phyloP scores from a whole-genome alignment of 2,329 filamentous ascomycete genomes.

The Celoporthe dispersa region DNA sequence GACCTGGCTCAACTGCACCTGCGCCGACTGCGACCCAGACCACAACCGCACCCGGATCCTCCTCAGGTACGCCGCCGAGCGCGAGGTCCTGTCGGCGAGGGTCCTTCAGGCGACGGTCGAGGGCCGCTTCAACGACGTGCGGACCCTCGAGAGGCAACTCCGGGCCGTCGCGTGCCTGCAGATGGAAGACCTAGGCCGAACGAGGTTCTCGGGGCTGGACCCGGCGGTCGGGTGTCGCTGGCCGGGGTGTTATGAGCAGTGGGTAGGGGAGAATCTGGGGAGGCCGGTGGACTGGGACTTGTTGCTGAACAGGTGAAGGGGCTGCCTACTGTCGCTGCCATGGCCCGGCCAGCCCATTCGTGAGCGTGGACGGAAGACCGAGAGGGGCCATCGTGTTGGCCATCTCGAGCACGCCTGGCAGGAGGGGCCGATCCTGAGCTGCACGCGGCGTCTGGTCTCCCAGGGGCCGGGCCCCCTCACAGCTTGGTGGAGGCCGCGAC shows the following conservation, averaged over 20 bases:
- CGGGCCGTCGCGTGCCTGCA: conserved; percentile 12
- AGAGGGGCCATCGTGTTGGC: conserved; percentile 28
- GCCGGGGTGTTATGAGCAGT: conserved; percentile 28
- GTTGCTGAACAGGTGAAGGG: conserved; percentile 21
- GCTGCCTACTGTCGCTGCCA: conserved; percentile 15
- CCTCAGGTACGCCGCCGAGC: conserved; percentile 18
- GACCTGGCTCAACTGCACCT: conserved; percentile 28
- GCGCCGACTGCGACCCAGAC: conserved; percentile 30
- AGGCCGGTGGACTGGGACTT: conserved; percentile 24
- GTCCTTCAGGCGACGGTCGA: conserved; percentile 57
- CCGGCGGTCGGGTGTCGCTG: conserved; percentile 24
- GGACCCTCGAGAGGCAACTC: conserved; percentile 22
- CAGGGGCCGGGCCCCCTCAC: neutral
- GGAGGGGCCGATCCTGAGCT: conserved; percentile 9
- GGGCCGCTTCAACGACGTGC: conserved; percentile 40
- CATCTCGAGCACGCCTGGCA: conserved; percentile 27
- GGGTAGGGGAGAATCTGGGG: conserved; percentile 23
- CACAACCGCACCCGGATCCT: conserved; percentile 24
- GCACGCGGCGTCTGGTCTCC: neutral
- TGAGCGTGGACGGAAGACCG: conserved; percentile 23
- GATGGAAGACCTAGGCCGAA: conserved; percentile 23
- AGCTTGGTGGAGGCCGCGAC: neutral
- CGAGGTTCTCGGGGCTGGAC: conserved; percentile 18
- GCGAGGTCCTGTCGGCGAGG: conserved; percentile 37
- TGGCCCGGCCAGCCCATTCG: conserved; percentile 17